Conservation (phyloP, 148 eudicot species). For the Vaccinium myrtillus region DNA sequence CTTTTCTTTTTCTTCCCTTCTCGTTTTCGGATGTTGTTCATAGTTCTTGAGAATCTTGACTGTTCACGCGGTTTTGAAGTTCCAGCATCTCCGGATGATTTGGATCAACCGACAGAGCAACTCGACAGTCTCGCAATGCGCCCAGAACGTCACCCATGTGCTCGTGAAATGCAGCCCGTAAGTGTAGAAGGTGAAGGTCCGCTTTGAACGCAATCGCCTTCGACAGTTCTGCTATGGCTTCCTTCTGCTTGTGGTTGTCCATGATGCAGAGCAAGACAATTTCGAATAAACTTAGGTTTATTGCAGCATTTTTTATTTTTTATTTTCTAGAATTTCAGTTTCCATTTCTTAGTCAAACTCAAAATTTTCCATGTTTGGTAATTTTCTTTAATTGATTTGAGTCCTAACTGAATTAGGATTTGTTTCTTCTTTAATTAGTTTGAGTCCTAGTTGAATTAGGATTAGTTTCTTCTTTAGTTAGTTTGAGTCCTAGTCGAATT, state of each 20-base stretch:
- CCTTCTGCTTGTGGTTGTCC: constrained; percentile 93
- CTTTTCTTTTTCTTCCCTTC: not conserved
- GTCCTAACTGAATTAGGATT: no score
- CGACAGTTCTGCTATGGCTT: constrained; percentile 81
- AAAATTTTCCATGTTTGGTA: no score
- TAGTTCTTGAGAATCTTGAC: constrained; percentile 81
- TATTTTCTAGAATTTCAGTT: no score
- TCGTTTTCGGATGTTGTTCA: constrained; percentile 21
- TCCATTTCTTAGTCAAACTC: no score
- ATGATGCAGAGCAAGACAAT: no score
- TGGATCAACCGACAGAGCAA: constrained; percentile 94
- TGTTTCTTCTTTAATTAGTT: no score
- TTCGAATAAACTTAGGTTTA: no score
- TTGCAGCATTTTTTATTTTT: no score
- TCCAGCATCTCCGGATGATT: constrained; percentile 89
- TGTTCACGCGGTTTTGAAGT: constrained; percentile 79
- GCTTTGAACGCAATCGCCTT: constrained; percentile 90
- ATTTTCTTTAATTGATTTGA: no score
- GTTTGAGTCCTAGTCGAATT: no score
- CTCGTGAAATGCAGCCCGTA: constrained; percentile 94
- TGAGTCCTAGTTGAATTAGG: no score
- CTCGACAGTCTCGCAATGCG: constrained; percentile 82
- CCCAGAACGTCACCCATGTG: constrained; percentile 74
- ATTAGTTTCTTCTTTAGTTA: no score
- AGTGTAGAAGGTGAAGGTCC: constrained; percentile 87